Evolutionary conservation across 345 rosid species (phyloP).

Genomic region (Adansonia digitata): DNA sequence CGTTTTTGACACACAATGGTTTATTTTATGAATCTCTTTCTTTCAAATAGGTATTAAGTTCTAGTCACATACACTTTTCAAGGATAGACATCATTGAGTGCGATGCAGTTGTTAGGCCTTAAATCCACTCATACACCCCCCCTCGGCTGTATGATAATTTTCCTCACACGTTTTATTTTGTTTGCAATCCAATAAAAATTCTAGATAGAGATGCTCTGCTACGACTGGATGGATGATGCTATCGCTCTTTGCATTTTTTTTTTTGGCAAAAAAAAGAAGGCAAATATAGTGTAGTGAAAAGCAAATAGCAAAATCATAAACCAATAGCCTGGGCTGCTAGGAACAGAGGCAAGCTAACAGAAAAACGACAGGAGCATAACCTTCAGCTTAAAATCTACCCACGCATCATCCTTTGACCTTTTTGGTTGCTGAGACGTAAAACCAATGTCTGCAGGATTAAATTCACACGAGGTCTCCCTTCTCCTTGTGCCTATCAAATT

Average conservation of each 20-base stretch:
- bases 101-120: neutral
- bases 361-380: neutral
- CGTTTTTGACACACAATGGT: neutral
- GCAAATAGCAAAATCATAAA: neutral
- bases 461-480: neutral
- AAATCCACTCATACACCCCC: neutral
- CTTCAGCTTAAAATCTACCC: neutral
- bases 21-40: neutral
- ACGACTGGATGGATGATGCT: neutral
- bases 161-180: neutral
- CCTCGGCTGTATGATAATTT: neutral
- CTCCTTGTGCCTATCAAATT: neutral
- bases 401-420: neutral
- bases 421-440: neutral
- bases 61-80: neutral
- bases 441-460: neutral
- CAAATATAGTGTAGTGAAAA: neutral
- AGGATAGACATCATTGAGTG: neutral
- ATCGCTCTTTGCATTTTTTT: neutral
- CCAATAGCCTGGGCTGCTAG: neutral
- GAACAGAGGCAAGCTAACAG: neutral
- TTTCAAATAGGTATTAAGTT: neutral
- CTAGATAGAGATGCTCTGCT: neutral
- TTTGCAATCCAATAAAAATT: neutral
- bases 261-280: neutral